Conservation (phyloP, 805 yeast species). For the Candida stauntonica region DNA sequence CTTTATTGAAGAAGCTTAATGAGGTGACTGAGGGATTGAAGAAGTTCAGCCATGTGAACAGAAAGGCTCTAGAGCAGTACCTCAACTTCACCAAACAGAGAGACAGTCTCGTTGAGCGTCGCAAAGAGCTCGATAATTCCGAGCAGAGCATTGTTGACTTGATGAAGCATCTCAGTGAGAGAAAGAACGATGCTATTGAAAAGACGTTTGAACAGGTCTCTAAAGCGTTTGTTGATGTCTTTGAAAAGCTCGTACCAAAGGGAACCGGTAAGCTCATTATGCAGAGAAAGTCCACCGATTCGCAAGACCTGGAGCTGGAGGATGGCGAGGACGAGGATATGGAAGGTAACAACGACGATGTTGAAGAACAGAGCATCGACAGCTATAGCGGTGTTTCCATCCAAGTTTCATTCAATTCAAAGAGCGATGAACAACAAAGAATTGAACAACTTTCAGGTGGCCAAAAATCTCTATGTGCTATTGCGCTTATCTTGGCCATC, state of each 20-base stretch:
- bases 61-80: slow-evolving; percentile 85
- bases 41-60: slow-evolving; percentile 73
- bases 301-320: slow-evolving; percentile 19
- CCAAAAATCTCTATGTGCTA: slow-evolving; percentile 94
- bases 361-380: slow-evolving; percentile 31
- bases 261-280: slow-evolving; percentile 76
- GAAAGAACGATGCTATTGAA: slow-evolving; percentile 79
- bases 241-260: slow-evolving; percentile 76
- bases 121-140: slow-evolving; percentile 65
- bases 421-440: slow-evolving; percentile 76
- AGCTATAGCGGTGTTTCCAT: slow-evolving; percentile 79
- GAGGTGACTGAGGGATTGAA: slow-evolving; percentile 53
- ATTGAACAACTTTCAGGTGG: slow-evolving; percentile 96
- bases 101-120: slow-evolving; percentile 58
- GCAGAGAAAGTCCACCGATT: slow-evolving; percentile 27
- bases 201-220: slow-evolving; percentile 77
- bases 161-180: slow-evolving; percentile 62
- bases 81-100: slow-evolving; percentile 68
- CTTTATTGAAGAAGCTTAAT: slow-evolving; percentile 49
- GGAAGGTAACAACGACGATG: slow-evolving; percentile 20
- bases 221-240: slow-evolving; percentile 64
- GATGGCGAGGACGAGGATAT: slow-evolving; percentile 23
- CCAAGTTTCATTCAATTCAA: slow-evolving; percentile 84
- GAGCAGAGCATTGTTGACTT: slow-evolving; percentile 68
- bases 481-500: slow-evolving; percentile 87